Percentiles rank a stretch among this genome's conserved stretches.
Evolutionary conservation across 331 rosid species (phyloP).

Genomic region (Cydonia oblonga): DNA sequence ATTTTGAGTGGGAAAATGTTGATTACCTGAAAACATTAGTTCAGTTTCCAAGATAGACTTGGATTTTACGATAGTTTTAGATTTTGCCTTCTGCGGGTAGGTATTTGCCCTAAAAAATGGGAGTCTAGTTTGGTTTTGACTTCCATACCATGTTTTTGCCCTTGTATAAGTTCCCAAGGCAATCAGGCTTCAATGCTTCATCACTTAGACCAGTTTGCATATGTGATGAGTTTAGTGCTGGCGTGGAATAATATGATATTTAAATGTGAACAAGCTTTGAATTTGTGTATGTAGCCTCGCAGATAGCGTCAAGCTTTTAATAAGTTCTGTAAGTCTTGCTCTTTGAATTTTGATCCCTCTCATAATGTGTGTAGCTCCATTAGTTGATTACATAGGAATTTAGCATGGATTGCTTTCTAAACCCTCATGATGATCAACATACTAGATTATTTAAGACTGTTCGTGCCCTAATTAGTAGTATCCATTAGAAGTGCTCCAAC

Average conservation of each 20-base stretch:
- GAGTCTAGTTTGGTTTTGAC: not conserved
- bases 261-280: not conserved
- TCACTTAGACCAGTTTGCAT: not conserved
- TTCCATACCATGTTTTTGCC: not conserved
- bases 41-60: not conserved
- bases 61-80: not conserved
- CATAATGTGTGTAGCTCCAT: not conserved
- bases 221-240: not conserved
- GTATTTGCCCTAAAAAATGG: not conserved
- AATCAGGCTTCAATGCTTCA: not conserved
- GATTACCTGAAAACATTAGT: not conserved
- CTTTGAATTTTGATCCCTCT: not conserved
- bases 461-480: not conserved
- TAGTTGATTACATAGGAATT: not conserved
- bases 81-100: not conserved
- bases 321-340: not conserved
- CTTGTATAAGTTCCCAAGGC: not conserved
- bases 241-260: not conserved
- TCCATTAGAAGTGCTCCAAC: not conserved
- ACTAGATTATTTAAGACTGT: not conserved
- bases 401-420: not conserved
- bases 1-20: not conserved
- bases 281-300: not conserved
- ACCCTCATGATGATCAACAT: not conserved
- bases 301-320: not conserved